Evolutionary conservation across 2,329 filamentous ascomycete species (phyloP).

Genomic region (Pseudogymnoascus sp.): DNA sequence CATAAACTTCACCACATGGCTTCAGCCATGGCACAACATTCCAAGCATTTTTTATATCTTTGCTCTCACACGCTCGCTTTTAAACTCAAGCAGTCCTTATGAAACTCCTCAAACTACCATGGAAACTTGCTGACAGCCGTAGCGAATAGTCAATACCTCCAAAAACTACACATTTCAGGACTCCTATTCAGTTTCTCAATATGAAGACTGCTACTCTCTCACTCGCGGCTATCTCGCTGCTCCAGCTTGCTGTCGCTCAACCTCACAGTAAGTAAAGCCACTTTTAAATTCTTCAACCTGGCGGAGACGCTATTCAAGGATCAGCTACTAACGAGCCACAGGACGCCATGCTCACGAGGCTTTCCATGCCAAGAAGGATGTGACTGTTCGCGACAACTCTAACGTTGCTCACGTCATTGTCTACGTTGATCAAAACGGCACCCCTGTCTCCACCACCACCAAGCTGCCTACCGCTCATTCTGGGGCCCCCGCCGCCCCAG

Average conservation of each 20-base stretch:
- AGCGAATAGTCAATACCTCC: neutral
- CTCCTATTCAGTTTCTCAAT: conserved; percentile 15
- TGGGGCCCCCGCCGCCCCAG: conserved; percentile 3
- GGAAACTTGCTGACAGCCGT: neutral
- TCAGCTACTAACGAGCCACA: conserved; percentile 8
- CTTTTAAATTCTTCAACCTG: neutral
- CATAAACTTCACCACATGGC: neutral
- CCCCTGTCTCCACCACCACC: conserved; percentile 38
- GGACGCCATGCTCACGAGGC: conserved; percentile 22
- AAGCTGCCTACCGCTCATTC: conserved; percentile 18
- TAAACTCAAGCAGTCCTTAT: neutral
- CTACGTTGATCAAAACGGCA: conserved; percentile 50
- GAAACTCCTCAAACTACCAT: neutral
- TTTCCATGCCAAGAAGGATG: conserved; percentile 22
- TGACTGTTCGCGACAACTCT: conserved; percentile 26
- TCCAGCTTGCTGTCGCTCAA: conserved; percentile 35
- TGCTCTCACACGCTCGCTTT: neutral
- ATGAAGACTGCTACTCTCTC: conserved; percentile 38
- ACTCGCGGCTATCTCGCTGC: conserved; percentile 31
- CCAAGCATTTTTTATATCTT: neutral
- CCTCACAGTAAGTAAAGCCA: conserved; percentile 27
- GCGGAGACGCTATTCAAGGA: neutral
- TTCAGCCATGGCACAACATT: neutral
- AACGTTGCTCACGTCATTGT: conserved; percentile 40
- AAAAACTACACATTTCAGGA: neutral